Evolutionary conservation across 106 monocot genomes (phyloP).

Genomic region (Dioscorea dumetorum): DNA sequence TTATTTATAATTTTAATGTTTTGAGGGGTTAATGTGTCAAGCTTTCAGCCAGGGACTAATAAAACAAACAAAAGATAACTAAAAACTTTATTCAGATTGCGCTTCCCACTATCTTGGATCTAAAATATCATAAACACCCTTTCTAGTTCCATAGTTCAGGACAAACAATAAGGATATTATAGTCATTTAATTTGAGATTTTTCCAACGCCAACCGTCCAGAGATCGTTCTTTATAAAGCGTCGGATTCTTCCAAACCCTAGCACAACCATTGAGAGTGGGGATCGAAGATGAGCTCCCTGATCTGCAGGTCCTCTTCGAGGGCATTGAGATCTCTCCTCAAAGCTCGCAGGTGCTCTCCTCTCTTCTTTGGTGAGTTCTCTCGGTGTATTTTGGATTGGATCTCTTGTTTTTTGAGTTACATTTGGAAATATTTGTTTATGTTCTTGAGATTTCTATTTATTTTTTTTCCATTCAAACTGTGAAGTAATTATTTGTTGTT

Average conservation of each 20-base stretch:
- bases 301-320: conserved; percentile 38
- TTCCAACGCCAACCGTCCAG: background rate
- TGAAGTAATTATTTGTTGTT: no score
- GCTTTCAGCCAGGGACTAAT: no score
- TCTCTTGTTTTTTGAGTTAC: background rate
- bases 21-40: no score
- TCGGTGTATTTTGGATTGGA: no score
- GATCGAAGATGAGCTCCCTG: conserved; percentile 37
- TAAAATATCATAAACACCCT: background rate
- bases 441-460: background rate
- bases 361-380: conserved; percentile 15
- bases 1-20: no score
- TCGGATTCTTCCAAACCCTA: background rate
- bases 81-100: no score
- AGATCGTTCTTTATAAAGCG: background rate
- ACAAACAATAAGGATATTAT: background rate
- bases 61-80: no score
- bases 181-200: background rate
- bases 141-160: background rate
- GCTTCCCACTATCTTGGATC: no score
- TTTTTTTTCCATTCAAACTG: background rate
- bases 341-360: conserved; percentile 30
- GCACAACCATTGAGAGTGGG: background rate
- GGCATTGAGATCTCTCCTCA: conserved; percentile 37
- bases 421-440: background rate